These are phyloP conservation scores for Arabidopsis suecica DNA, from an alignment of 345 rosid genomes.

Conservation along the genomic window DNA sequence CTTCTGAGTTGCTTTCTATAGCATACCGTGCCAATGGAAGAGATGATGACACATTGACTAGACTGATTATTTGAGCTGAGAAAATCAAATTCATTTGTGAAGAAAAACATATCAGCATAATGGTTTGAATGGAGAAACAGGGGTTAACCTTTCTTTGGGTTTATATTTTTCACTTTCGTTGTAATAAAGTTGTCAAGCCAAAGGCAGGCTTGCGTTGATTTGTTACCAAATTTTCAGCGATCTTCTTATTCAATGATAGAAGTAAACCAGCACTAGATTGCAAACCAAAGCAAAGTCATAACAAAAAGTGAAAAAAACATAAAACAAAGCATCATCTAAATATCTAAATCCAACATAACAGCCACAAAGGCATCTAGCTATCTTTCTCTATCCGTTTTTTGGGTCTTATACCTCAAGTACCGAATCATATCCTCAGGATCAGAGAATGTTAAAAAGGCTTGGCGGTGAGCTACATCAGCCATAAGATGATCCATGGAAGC, in stretches of 20 bases:
- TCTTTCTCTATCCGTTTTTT: neutral
- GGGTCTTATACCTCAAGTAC: slow-evolving; percentile 3
- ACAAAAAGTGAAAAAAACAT: neutral
- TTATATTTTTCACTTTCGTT: neutral
- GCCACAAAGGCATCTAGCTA: neutral
- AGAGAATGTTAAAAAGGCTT: slow-evolving; percentile 21
- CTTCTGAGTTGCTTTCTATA: neutral
- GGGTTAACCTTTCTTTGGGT: neutral
- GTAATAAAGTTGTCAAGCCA: neutral
- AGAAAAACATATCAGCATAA: neutral
- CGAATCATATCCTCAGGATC: slow-evolving; percentile 13
- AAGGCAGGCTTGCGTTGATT: neutral
- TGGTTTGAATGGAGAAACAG: neutral
- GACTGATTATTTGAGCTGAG: slow-evolving; percentile 9
- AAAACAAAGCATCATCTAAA: neutral
- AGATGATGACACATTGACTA: slow-evolving; percentile 22
- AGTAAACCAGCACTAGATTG: slow-evolving; percentile 6
- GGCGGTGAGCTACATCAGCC: slow-evolving; percentile 26
- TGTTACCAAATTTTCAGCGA: neutral
- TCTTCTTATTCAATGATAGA: slow-evolving; percentile 13
- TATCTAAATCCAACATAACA: neutral
- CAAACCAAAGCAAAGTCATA: slow-evolving; percentile 1
- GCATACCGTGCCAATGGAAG: slow-evolving; percentile 1
- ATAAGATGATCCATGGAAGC: slow-evolving; percentile 28
- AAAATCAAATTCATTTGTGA: neutral